A percentile compares a stretch with the other conserved stretches of the same genome.
Conservation (phyloP, 2,329 filamentous ascomycete genomes). For the Aspergillus neoniger region DNA sequence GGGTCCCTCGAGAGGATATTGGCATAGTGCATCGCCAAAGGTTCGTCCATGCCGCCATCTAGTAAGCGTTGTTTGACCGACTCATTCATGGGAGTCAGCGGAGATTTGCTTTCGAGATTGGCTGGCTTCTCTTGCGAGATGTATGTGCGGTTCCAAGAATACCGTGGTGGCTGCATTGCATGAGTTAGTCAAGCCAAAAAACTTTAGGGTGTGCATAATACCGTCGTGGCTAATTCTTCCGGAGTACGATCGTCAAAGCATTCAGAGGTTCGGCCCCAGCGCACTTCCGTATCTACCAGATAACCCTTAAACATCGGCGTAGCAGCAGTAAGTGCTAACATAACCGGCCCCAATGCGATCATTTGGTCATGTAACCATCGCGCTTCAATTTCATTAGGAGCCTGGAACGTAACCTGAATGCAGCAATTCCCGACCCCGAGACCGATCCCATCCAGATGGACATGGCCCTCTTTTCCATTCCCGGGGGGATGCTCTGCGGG, state of each 20-base stretch:
- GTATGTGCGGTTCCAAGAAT: conserved; percentile 59
- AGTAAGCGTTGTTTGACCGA: conserved; percentile 14
- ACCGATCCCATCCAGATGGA: conserved; percentile 18
- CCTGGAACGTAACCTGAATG: conserved; percentile 24
- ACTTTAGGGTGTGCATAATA: not conserved
- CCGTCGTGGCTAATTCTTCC: conserved; percentile 2
- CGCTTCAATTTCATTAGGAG: conserved; percentile 17
- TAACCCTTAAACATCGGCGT: conserved; percentile 23
- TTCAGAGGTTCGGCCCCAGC: conserved; percentile 19
- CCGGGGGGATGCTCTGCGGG: not conserved
- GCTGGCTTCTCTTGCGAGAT: conserved; percentile 69
- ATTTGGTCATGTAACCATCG: conserved; percentile 25
- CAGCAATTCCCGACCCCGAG: conserved; percentile 19
- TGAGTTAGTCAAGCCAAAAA: not conserved
- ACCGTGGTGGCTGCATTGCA: not conserved
- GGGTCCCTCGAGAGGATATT: conserved; percentile 17
- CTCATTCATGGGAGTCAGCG: not conserved
- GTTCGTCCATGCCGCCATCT: conserved; percentile 24
- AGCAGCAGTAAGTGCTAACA: conserved; percentile 24
- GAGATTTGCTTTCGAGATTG: not conserved
- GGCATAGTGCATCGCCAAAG: conserved; percentile 20
- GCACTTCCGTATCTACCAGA: conserved; percentile 21
- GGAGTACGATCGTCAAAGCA: conserved; percentile 19
- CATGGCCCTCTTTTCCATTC: not conserved
- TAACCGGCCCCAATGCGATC: conserved; percentile 17